Evolutionary conservation across 768 basidiomycete species (phyloP), one percentile per base, ranked within the genome.

Genomic region (Auriscalpium vulgare): DNA sequence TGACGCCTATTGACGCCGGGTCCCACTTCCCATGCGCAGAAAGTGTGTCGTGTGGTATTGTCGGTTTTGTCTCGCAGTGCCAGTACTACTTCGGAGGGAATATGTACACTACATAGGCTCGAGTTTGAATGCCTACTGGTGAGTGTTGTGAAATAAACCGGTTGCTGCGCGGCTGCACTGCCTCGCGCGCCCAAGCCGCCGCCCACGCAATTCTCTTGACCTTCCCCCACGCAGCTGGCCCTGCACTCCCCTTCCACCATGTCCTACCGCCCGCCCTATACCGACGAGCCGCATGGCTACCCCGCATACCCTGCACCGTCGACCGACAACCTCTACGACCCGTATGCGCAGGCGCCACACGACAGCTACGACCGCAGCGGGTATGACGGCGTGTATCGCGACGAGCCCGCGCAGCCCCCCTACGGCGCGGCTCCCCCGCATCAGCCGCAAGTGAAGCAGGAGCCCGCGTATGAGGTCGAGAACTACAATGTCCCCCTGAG

Each of bases 351-450:
- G 46, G 72, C 74, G 60, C 75, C 77, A 14, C 78, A 83, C 53
- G 74, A 77, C 37, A 71, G 78, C 0, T 82, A 85, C 62, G 80
- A 82, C 55, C 78, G 78, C 56, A 74, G 70, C 29, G 78, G 70
- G 34, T 71, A 63, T 57, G 61, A 44, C 29, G 61, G 55, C 8
- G 62, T 59, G 6, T 68, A 69, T 59, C 57, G 47, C 35, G 68
- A 71, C 50, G 69, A 71, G 23, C 60, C 64, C 8, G 19, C 6
- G 36, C 51, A 40, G 34, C 49, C 52, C 13, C 36, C 55, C 35
- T 19, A 46, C 1, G 54, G 50, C 34, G 47, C n/a, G 47, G 37
- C 13, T 56, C 56, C 23, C 34, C 19, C 21, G 43, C 51, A 29
- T 38, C 48, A 17, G 48, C 51, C 5, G 49, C n/a, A 6, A 14